These are phyloP conservation scores for Paracoccidioides lutzii DNA, from an alignment of 2,329 filamentous ascomycete species.

Conservation along the genomic window DNA sequence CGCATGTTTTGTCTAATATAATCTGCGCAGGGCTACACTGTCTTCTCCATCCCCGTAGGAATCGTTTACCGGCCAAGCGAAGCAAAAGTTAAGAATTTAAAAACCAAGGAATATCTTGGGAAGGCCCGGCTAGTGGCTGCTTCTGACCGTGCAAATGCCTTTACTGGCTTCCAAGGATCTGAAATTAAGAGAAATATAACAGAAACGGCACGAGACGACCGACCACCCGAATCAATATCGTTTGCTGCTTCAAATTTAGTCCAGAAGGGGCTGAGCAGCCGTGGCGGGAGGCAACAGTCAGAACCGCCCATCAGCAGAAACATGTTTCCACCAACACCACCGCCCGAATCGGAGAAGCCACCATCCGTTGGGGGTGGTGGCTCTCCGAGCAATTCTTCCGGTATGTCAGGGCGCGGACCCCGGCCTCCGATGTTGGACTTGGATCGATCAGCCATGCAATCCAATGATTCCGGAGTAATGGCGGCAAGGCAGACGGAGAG, in stretches of 20 bases:
- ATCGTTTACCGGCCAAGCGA: slow-evolving; percentile 92
- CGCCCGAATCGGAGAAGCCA: slow-evolving; percentile 71
- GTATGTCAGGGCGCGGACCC: slow-evolving; percentile 32
- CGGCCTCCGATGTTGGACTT: slow-evolving; percentile 35
- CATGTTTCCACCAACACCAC: slow-evolving; percentile 94
- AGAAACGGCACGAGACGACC: slow-evolving; percentile 48
- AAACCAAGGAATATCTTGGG: slow-evolving; percentile 93
- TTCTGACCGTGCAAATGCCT: slow-evolving; percentile 66
- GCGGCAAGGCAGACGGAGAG: slow-evolving; percentile 20
- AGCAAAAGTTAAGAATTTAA: slow-evolving; percentile 94
- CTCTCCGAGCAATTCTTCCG: slow-evolving; percentile 17
- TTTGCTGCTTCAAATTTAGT: slow-evolving; percentile 89
- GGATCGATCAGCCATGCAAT: slow-evolving; percentile 17
- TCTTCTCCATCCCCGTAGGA: slow-evolving; percentile 94
- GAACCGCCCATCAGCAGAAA: slow-evolving; percentile 68
- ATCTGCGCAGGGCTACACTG: slow-evolving; percentile 67
- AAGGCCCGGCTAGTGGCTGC: slow-evolving; percentile 90
- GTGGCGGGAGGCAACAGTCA: slow-evolving; percentile 61
- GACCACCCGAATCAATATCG: slow-evolving; percentile 71
- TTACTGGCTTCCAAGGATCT: slow-evolving; percentile 66
- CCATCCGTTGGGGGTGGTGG: slow-evolving; percentile 15
- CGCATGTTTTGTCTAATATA: not conserved
- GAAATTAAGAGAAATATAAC: slow-evolving; percentile 49
- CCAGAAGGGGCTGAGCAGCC: slow-evolving; percentile 66
- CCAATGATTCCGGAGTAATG: slow-evolving; percentile 19